Base-by-base conservation (phyloP, 139 green algal genomes). In the Nannochloris sp. region DNA sequence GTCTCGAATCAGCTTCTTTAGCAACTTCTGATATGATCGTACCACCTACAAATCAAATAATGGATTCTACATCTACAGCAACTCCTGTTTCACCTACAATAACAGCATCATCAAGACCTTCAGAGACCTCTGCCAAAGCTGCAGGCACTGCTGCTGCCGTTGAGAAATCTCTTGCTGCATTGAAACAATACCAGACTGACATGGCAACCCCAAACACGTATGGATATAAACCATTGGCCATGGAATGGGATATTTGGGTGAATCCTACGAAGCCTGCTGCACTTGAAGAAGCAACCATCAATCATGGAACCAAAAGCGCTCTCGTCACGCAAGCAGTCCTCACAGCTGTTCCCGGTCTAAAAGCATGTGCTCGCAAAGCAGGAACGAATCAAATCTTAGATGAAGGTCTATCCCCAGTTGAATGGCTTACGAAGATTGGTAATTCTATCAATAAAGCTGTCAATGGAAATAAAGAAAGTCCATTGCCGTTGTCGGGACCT, bases 161-260 rank as follows among this genome's bases (percentile, higher is more conserved):
- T 8, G 6, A 19, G 25, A 54, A 47, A 39, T 7, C 32, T 5
- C 23, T 13, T 4, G 23, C 14, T 15, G 24, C 33, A 46, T 25
- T 72, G 35, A 34, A 37, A 6, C 10, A 13, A 0, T 65, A 72
- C 39, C 65, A 58, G 7, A 8, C 0, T 2, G 39, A 57, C 1
- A 25, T 66, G 34, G 27, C 9, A 14, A 25, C 3, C 10, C 51
- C 66, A 12, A 84, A 82, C 65, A 34, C 64, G 0, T 85, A 81
- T 30, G 80, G 80, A 13, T 86, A 86, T 65, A 23, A 5, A 2
- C 73, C 77, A 0, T 31, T 80, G 13, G 68, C 64, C 0, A 60
- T 84, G 39, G 80, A 86, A 56, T 86, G 80, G 80, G 80, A 86
- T 59, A 68, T 86, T 32, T 86, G 80, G 79, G 42, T 76, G 13